Evolutionary conservation across 768 basidiomycete genomes (phyloP), one percentile per base, ranked within the genome.

Genomic region (Suillus hirtellus): DNA sequence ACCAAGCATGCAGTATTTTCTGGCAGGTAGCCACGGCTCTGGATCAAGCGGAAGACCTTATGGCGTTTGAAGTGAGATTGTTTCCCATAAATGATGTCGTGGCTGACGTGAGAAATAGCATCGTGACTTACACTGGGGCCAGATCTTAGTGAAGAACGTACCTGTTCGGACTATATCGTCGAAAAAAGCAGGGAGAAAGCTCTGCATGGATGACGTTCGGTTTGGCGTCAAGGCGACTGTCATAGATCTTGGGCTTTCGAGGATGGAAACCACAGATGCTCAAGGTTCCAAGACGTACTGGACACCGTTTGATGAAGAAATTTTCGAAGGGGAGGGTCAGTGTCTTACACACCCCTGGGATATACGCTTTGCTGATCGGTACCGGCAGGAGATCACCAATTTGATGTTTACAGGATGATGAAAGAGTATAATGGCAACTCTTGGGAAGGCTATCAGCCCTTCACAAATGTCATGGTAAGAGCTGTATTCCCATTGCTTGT

Each of bases 71-170:
- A 86, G 96, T 97, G 66, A 62, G 84, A 50, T 35, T 64, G 43
- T 59, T 8, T 19, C 7, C 15, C 38, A 52, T 52, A 17, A 53
- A 4, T 34, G 53, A 21, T 61, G 47, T 59, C 12, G 60, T 67
- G 37, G 65, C 60, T 55, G 35, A 35, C 47, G 24, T 58, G 4
- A 40, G 42, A 40, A 35, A 56, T 70, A 99, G 96, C 97, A 99
- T 76, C 94, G 97, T 38, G 97, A 99, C 75, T 85, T 99, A n/a
- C 97, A 99, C 70, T 94, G 93, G 86, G 97, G 97, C 24, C 97
- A 99, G 74, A 91, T 99, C 58, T 82, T 99, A 9, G 86, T 99
- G 55, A 88, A 88, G 70, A 80, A 82, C 63, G 63, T 83, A 3
- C 75, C 82, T 27, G 65, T 68, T 60, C 71, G 54, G 74, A 79